Evolutionary conservation across 768 basidiomycete genomes (phyloP).

Genomic region (Gyrodon lividus): DNA sequence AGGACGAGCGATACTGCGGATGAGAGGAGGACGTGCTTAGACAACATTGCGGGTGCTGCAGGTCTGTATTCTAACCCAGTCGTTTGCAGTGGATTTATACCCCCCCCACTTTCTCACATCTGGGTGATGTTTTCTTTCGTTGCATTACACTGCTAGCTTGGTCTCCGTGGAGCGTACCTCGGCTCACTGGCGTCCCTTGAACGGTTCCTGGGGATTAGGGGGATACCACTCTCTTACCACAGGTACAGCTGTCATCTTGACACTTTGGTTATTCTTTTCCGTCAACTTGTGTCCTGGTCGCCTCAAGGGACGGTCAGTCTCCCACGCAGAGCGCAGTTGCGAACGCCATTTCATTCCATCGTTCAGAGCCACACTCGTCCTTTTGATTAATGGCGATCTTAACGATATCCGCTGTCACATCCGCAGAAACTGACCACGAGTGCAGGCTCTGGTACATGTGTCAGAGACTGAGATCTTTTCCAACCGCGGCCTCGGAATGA

Average conservation of each 20-base stretch:
- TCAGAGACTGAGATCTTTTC: no score
- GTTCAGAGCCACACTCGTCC: neutral
- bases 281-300: neutral
- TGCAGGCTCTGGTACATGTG: no score
- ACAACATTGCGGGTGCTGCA: neutral
- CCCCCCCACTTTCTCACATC: neutral
- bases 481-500: no score
- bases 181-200: neutral
- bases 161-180: neutral
- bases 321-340: neutral
- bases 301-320: neutral
- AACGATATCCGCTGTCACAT: neutral
- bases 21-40: neutral
- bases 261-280: neutral
- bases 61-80: neutral
- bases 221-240: neutral
- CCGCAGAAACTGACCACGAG: no score
- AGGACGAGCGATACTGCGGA: neutral
- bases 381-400: neutral
- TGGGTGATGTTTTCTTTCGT: neutral
- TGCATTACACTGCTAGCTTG: neutral
- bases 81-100: neutral
- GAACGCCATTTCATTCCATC: no score
- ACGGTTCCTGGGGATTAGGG: neutral
- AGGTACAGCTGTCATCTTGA: neutral